phyloP scores from a whole-genome alignment of 2,329 filamentous ascomycete species.

The Cercospora sesami region DNA sequence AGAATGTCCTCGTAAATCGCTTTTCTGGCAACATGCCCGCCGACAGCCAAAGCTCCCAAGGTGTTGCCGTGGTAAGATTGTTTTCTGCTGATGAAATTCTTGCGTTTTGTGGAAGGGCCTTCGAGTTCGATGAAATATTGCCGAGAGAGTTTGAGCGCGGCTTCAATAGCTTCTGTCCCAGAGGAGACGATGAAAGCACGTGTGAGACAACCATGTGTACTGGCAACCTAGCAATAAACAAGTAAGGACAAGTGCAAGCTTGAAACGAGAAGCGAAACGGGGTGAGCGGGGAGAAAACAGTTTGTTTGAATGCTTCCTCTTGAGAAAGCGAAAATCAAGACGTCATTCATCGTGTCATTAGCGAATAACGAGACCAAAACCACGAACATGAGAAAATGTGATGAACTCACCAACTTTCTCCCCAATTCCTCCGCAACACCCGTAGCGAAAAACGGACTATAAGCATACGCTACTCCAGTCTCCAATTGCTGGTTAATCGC shows the following conservation, averaged over 20 bases:
- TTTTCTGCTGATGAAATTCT: constrained; percentile 47
- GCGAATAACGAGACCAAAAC: too few relatives aligned
- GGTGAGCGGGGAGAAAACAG: too few relatives aligned
- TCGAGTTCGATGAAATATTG: constrained; percentile 51
- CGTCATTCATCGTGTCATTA: too few relatives aligned
- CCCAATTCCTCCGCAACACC: constrained; percentile 52
- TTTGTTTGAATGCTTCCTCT: too few relatives aligned
- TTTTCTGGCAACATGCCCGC: constrained; percentile 40
- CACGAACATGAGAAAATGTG: too few relatives aligned
- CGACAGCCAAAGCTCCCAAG: constrained; percentile 49
- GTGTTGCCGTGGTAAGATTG: constrained; percentile 56
- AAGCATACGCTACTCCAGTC: constrained; percentile 55
- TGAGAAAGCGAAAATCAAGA: too few relatives aligned
- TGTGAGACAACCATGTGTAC: constrained; percentile 52
- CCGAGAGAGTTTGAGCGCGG: constrained; percentile 51
- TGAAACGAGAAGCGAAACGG: too few relatives aligned
- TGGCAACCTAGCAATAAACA: constrained; percentile 36
- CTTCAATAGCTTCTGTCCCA: constrained; percentile 48
- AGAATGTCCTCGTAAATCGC: constrained; percentile 40
- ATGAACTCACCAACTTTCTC: neutral
- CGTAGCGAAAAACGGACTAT: constrained; percentile 59
- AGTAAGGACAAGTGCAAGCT: too few relatives aligned
- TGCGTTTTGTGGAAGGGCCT: constrained; percentile 45
- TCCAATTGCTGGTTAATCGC: constrained; percentile 61
- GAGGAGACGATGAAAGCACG: constrained; percentile 58